Evolutionary conservation across 305 asterid genomes (phyloP), one percentile per base, ranked within the genome.

Genomic region (Ajuga reptans): DNA sequence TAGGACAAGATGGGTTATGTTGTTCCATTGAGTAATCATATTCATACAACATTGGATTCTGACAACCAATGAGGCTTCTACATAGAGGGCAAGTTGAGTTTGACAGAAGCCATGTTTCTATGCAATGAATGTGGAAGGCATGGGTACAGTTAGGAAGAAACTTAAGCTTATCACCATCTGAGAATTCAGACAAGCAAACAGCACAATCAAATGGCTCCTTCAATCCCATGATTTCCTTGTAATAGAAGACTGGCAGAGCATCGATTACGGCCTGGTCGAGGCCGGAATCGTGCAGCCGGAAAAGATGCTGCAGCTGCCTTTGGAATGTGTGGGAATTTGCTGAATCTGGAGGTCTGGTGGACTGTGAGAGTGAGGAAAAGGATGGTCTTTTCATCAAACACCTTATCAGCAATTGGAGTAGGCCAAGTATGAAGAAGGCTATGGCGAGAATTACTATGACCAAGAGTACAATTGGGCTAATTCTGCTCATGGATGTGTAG

Each of bases 61-160:
- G 64, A 29, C 64, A 54, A 17, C 67, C 72, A 53, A 87, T 85
- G 64, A 75, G 66, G 60, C 73, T 76, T 76, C 94, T 77, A 59
- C 94, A 85, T 10, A 80, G 58, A 68, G 89, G 89, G 71, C 89
- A 85, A 6, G 89, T 72, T 21, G 89, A 82, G 83, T 82, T 85
- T 1, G 87, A 83, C 12, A 85, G 41, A 0, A 85, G 80, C 90
- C 87, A 83, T 24, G 90, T 79, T 9, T 85, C 89, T 52, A 85
- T 79, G 50, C 89, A 85, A 34, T 82, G 79, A 33, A 80, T 68
- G 70, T 85, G 89, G 27, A 85, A 82, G 62, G 89, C 87, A 73
- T 85, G 89, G 71, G 73, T 61, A 41, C 89, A 85, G 7, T 60
- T 71, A 0, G 87, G 89, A 55, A 85, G 79, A 37, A 79, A 75